phyloP scores from a whole-genome alignment of 2,329 filamentous ascomycete species.

The Microsporum ferrugineum region DNA sequence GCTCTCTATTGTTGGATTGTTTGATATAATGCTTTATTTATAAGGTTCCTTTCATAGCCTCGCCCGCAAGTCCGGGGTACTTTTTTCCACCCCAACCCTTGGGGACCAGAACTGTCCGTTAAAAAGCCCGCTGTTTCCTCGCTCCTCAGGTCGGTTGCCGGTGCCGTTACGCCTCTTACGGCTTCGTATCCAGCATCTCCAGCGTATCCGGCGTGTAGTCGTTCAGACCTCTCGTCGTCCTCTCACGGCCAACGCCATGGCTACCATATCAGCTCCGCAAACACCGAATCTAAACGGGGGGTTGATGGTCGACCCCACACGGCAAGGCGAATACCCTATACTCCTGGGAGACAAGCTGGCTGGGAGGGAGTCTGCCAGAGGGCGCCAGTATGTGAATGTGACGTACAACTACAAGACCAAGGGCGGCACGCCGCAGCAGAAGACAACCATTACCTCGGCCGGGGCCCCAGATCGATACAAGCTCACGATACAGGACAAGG shows the following conservation, averaged over 20 bases:
- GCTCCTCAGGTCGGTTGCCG: background rate
- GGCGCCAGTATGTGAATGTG: conserved; percentile 28
- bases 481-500: conserved; percentile 33
- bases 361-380: conserved; percentile 17
- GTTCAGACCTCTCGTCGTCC: background rate
- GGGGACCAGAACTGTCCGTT: background rate
- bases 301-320: conserved; percentile 33
- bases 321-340: conserved; percentile 37
- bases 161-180: background rate
- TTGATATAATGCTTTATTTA: conserved; percentile 2
- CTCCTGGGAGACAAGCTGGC: conserved; percentile 34
- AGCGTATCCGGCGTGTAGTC: background rate
- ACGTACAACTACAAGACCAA: conserved; percentile 39
- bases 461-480: conserved; percentile 26
- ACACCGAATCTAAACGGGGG: conserved; percentile 21
- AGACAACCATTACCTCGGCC: conserved; percentile 27
- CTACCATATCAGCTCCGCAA: conserved; percentile 9
- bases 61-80: background rate
- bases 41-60: background rate
- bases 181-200: background rate
- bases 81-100: background rate
- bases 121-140: background rate
- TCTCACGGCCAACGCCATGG: background rate
- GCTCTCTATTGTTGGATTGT: background rate
- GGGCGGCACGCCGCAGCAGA: conserved; percentile 28